Base-by-base conservation (phyloP, 208 protist genomes). In the Hexamita inflata region DNA sequence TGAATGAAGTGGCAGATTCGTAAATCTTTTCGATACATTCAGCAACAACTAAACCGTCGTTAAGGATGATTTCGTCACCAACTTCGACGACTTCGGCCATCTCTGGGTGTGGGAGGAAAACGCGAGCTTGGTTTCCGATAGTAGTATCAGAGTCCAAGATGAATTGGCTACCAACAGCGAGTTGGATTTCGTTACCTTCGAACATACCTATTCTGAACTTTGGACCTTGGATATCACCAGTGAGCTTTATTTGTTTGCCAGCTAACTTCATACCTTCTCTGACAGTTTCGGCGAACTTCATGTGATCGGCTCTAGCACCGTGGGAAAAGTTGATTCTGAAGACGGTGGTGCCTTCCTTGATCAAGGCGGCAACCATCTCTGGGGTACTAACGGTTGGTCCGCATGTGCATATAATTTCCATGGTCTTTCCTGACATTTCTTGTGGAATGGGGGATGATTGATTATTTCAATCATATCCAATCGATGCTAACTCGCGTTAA, bases 241-340 rank as follows among this genome's bases (percentile, higher is more conserved):
- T 42, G 58, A 83, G 82, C 11, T 40, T 40, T 39, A 83, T 75
- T 0, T 29, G 57, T 34, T 26, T 78, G 73, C 35, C 75, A 34
- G 39, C n/a, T 35, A 30, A 28, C 24, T 19, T 32, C 59, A 70
- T 64, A 13, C 2, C 77, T 32, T 78, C 45, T 24, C 73, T 40
- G 42, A 83, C 76, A 15, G 30, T 65, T 29, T 62, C 39, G 41
- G 74, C 45, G 19, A 82, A 34, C 53, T 45, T 34, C 53, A 74
- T 77, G 60, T 81, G 79, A 32, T 82, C 73, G 4, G 66, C 80
- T 0, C 15, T 28, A 29, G 45, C 78, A 19, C 81, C 78, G 60
- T 83, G 81, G 28, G 81, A 83, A 4, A 81, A 79, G 75, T 83
- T 83, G 67, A 83, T 73, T n/a, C 81, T 66, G 58, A 81, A 70